Percentiles rank a stretch among this genome's conserved stretches.
Evolutionary conservation across 495 filamentous ascomycete genomes (phyloP).

Genomic region (Penicilliopsis zonata): DNA sequence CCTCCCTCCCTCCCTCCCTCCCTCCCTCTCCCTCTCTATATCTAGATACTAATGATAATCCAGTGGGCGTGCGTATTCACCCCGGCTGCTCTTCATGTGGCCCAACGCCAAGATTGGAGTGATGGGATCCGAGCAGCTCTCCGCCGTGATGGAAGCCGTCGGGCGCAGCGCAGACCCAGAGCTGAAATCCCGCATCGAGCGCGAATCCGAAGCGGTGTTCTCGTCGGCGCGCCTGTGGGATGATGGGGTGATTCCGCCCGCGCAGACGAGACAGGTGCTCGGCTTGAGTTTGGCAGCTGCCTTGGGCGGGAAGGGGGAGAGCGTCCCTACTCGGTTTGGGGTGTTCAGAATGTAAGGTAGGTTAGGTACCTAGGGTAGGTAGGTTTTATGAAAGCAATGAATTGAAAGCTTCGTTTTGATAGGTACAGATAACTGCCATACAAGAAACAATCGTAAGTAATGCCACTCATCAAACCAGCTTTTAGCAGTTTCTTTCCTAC

Average conservation of each 20-base stretch:
- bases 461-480: too few relatives aligned
- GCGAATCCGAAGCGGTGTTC: slow-evolving; percentile 80
- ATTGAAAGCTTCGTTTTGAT: too few relatives aligned
- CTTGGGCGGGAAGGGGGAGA: slow-evolving; percentile 48
- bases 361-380: too few relatives aligned
- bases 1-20: neutral
- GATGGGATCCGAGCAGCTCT: slow-evolving; percentile 92
- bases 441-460: too few relatives aligned
- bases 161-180: slow-evolving; percentile 73
- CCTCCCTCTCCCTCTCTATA: too few relatives aligned
- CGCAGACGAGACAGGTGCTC: slow-evolving; percentile 73
- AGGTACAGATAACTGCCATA: too few relatives aligned
- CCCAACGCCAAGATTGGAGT: slow-evolving; percentile 90
- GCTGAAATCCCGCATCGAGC: slow-evolving; percentile 74
- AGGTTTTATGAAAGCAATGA: too few relatives aligned
- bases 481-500: too few relatives aligned
- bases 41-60: slow-evolving; percentile 1
- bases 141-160: slow-evolving; percentile 88
- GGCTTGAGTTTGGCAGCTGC: slow-evolving; percentile 75
- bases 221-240: slow-evolving; percentile 89
- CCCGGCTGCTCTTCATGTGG: slow-evolving; percentile 93
- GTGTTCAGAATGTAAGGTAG: slow-evolving; percentile 88
- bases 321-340: slow-evolving; percentile 67
- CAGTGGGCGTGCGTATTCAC: slow-evolving; percentile 85
- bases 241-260: slow-evolving; percentile 85